Percentiles rank a stretch among this genome's conserved stretches.
These are phyloP conservation scores for Aspergillus candidus DNA, from an alignment of 2,329 filamentous ascomycete genomes.

Conservation along the genomic window DNA sequence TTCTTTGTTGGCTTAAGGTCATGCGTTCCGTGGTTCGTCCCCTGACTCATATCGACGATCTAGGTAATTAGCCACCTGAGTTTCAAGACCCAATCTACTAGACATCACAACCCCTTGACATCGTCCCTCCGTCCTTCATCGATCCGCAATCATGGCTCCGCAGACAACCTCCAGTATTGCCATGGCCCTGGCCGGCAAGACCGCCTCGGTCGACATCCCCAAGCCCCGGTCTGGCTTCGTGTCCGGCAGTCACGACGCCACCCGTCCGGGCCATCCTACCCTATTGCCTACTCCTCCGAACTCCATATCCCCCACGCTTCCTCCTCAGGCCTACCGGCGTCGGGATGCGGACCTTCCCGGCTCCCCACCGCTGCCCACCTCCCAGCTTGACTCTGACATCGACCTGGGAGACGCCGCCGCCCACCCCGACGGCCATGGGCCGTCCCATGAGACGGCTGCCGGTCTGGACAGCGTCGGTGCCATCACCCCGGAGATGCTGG, in stretches of 20 bases:
- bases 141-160: constrained; percentile 38
- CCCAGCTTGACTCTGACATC: constrained; percentile 72
- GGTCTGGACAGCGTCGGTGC: constrained; percentile 67
- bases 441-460: constrained; percentile 38
- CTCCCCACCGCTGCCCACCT: constrained; percentile 40
- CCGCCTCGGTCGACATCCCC: constrained; percentile 45
- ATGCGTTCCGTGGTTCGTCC: constrained; percentile 10
- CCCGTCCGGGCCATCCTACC: constrained; percentile 27
- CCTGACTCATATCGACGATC: constrained; percentile 18
- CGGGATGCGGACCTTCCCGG: constrained; percentile 42
- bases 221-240: constrained; percentile 35
- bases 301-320: constrained; percentile 84
- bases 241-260: constrained; percentile 24
- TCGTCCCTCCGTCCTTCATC: constrained; percentile 7
- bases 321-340: constrained; percentile 71
- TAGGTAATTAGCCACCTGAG: constrained; percentile 16
- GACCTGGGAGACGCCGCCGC: constrained; percentile 69
- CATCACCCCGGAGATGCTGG: constrained; percentile 79
- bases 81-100: neutral
- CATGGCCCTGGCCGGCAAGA: constrained; percentile 47
- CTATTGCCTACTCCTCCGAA: constrained; percentile 83
- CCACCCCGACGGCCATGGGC: constrained; percentile 41
- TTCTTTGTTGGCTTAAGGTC: constrained; percentile 2
- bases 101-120: neutral
- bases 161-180: constrained; percentile 42